These are phyloP conservation scores for Fomitiporia mediterranea DNA, from an alignment of 1,284 basidiomycete genomes.

Conservation along the genomic window DNA sequence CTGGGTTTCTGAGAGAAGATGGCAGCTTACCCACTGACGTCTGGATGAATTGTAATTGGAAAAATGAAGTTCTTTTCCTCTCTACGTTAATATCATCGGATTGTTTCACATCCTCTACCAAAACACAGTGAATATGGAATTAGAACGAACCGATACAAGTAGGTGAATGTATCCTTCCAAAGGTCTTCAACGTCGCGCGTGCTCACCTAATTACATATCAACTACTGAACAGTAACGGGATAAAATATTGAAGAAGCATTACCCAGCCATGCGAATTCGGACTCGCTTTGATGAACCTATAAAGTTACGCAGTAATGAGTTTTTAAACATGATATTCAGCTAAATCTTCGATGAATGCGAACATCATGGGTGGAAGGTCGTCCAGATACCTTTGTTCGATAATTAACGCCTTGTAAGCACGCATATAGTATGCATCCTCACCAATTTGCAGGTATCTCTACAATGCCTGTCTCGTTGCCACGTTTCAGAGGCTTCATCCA, in stretches of 20 bases:
- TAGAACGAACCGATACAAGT: conserved; percentile 49
- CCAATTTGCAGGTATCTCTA: conserved; percentile 75
- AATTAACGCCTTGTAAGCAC: not conserved
- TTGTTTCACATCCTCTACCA: not conserved
- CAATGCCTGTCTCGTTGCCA: conserved; percentile 64
- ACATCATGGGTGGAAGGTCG: conserved; percentile 72
- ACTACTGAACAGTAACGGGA: not conserved
- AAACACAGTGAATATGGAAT: conserved; percentile 14
- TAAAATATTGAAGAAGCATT: conserved; percentile 12
- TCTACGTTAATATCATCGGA: conserved; percentile 28
- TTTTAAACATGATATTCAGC: not conserved
- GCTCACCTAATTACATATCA: conserved; percentile 45
- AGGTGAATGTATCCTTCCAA: conserved; percentile 74
- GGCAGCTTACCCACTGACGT: conserved; percentile 61
- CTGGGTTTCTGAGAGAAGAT: conserved; percentile 22
- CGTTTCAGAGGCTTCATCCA: conserved; percentile 76
- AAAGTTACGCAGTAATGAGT: too few relatives aligned
- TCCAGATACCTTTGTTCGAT: conserved; percentile 47
- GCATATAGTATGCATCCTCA: conserved; percentile 26
- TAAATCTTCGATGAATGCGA: too few relatives aligned
- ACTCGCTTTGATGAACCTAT: conserved; percentile 60
- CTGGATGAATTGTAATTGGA: conserved; percentile 75
- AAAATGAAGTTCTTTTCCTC: conserved; percentile 73
- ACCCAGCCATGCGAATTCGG: conserved; percentile 69
- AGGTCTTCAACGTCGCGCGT: conserved; percentile 64